These are phyloP conservation scores for Euptelea pleiosperma DNA, from an alignment of 164 flowering plant genomes.

Conservation along the genomic window DNA sequence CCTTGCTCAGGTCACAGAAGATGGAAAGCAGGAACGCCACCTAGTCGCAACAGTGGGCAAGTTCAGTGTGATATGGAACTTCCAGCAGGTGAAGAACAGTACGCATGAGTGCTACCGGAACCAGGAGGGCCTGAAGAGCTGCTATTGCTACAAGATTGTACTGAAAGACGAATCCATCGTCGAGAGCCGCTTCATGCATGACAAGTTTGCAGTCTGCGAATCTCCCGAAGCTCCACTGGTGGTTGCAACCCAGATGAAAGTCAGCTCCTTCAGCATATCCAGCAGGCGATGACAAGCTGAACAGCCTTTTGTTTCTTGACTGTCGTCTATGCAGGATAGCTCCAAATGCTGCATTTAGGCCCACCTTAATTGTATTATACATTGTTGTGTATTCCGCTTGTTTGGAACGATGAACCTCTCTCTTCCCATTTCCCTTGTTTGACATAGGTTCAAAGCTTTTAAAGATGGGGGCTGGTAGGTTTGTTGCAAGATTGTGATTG, in stretches of 20 bases:
- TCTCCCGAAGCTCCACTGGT: slow-evolving; percentile 97
- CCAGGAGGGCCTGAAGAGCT: slow-evolving; percentile 91
- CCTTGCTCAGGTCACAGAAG: slow-evolving; percentile 63
- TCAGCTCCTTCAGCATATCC: slow-evolving; percentile 90
- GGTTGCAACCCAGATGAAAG: slow-evolving; percentile 91
- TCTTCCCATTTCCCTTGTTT: neutral
- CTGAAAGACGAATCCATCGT: slow-evolving; percentile 85
- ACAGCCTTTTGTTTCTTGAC: neutral
- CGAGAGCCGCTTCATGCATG: slow-evolving; percentile 97
- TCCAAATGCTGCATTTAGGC: neutral
- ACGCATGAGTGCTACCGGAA: slow-evolving; percentile 79
- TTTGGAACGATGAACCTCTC: neutral
- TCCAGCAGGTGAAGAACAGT: slow-evolving; percentile 85
- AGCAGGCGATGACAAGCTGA: slow-evolving; percentile 36
- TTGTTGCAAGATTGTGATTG: slow-evolving; percentile 3
- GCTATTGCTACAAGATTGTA: slow-evolving; percentile 91
- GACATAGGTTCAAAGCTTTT: neutral
- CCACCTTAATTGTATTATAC: neutral
- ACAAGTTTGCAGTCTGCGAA: slow-evolving; percentile 65
- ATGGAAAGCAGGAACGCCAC: slow-evolving; percentile 87
- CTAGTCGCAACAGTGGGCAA: slow-evolving; percentile 90
- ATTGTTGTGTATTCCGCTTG: neutral
- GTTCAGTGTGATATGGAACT: slow-evolving; percentile 89
- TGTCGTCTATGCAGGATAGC: neutral
- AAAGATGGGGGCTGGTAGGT: neutral